These are phyloP conservation scores for Sungouiella thailandica DNA, from an alignment of 805 yeast species.

Conservation along the genomic window DNA sequence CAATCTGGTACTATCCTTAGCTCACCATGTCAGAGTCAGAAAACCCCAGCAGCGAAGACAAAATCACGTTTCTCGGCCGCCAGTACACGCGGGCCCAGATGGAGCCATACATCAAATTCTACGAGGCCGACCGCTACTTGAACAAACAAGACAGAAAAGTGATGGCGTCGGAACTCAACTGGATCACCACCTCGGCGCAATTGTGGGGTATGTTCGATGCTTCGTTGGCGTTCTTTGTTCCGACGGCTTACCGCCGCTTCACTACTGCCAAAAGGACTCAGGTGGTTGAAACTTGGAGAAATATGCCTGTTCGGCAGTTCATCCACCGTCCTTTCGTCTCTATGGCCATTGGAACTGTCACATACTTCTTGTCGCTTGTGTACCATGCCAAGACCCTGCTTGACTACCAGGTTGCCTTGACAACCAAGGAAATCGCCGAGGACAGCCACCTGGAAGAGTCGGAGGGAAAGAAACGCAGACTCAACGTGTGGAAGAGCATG, in stretches of 20 bases:
- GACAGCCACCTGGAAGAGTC: conserved; percentile 11
- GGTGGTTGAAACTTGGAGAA: neutral
- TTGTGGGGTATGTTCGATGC: conserved; percentile 39
- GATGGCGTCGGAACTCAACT: conserved; percentile 33
- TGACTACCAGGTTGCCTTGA: conserved; percentile 26
- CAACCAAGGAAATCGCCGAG: conserved; percentile 24
- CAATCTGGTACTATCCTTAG: neutral
- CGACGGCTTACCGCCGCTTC: conserved; percentile 24
- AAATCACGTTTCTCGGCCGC: conserved; percentile 10
- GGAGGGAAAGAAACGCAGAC: conserved; percentile 14
- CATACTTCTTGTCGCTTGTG: conserved; percentile 9
- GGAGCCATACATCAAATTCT: conserved; percentile 39
- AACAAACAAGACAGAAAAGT: conserved; percentile 37
- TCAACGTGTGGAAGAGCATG: conserved; percentile 33
- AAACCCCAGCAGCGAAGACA: conserved; percentile 1
- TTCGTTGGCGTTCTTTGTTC: conserved; percentile 37
- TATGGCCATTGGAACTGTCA: conserved; percentile 33
- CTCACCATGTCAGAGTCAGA: neutral
- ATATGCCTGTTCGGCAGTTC: conserved; percentile 1
- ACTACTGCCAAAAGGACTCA: neutral
- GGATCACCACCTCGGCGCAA: conserved; percentile 30
- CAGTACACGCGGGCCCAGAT: conserved; percentile 30
- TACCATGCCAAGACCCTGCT: conserved; percentile 9
- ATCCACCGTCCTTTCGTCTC: conserved; percentile 32
- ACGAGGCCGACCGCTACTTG: conserved; percentile 44